Evolutionary conservation across 2,329 filamentous ascomycete species (phyloP), one percentile per base, ranked within the genome.

Genomic region (Chrysosphaeria jannelii): DNA sequence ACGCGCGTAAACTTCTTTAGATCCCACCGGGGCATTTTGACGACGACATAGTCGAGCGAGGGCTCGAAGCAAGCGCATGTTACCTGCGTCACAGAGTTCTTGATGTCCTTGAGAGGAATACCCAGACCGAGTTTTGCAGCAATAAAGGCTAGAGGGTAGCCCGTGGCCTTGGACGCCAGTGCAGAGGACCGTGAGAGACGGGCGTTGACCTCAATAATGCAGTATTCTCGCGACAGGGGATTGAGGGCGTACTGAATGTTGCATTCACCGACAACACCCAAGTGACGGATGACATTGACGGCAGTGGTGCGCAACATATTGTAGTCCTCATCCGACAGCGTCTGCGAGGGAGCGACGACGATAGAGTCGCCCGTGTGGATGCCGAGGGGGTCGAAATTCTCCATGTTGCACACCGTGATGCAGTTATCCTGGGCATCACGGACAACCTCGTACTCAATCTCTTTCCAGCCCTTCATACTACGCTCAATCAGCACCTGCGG

Each of bases 401-500:
- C 85, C 85, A 97, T 93, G 53, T 97, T 97, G 46, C 85, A 97
- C 30, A 97, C 85, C 5, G 85, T 97, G 42, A 97, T 93, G 43
- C 85, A 97, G 57, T 93, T 93, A 50, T 97, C 79, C 36, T 76
- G 66, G 27, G 67, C 71, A 51, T 93, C 85, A 38, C 85, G 70
- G 19, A 97, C 85, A 30, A 93, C 85, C 45, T 97, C 85, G 40
- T 93, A 97, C 45, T 97, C 85, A 31, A 93, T 88, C 47, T 97
- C 85, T 47, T 97, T 97, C 85, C 85, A 97, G 28, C 85, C 85
- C 52, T 93, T 93, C 81, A 97, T 93, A 50, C 76, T 89, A 43
- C 74, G 67, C 51, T 97, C 85, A 36, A 97, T 88, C 26, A 97
- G 59, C 6, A 97, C 75, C 42, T 97, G 85, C 6, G 85, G 85